Conservation (phyloP, 441 rosid genomes). For the Eruca vesicaria region DNA sequence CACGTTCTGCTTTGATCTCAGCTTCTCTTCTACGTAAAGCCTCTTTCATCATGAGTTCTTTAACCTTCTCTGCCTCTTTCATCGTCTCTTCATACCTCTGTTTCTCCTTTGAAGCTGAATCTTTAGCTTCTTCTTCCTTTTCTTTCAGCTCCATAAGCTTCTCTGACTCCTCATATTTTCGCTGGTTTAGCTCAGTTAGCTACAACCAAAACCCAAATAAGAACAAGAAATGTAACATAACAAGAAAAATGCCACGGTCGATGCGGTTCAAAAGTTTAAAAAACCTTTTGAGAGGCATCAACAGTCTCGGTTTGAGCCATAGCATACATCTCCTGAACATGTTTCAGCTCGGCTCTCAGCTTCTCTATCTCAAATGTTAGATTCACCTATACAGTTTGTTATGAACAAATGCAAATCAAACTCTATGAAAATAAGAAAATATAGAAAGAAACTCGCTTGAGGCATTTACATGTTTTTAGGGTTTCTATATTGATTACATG, state of each 20-base stretch:
- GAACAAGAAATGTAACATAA: background rate
- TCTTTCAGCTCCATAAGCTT: constrained; percentile 54
- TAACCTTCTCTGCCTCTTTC: constrained; percentile 57
- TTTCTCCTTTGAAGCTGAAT: constrained; percentile 66
- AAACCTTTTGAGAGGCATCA: constrained; percentile 81
- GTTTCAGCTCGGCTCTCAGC: constrained; percentile 85
- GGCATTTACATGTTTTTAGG: no score
- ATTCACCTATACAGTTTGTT: constrained; percentile 50
- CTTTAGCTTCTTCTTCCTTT: constrained; percentile 51
- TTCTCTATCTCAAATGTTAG: constrained; percentile 83
- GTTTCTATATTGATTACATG: no score
- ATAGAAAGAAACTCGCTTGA: no score
- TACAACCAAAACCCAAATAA: constrained; percentile 28
- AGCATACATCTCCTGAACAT: constrained; percentile 75
- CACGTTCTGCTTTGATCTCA: constrained; percentile 56
- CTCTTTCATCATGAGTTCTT: constrained; percentile 53
- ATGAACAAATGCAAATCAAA: no score
- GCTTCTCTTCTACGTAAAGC: constrained; percentile 61
- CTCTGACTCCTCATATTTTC: constrained; percentile 49
- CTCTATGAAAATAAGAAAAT: no score
- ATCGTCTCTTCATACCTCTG: constrained; percentile 56
- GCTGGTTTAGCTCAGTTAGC: constrained; percentile 54
- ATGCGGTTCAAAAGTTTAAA: background rate
- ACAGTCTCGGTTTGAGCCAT: constrained; percentile 76
- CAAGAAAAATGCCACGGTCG: background rate